Conservation (phyloP, 2,329 filamentous ascomycete species). For the Penicillium sp. region DNA sequence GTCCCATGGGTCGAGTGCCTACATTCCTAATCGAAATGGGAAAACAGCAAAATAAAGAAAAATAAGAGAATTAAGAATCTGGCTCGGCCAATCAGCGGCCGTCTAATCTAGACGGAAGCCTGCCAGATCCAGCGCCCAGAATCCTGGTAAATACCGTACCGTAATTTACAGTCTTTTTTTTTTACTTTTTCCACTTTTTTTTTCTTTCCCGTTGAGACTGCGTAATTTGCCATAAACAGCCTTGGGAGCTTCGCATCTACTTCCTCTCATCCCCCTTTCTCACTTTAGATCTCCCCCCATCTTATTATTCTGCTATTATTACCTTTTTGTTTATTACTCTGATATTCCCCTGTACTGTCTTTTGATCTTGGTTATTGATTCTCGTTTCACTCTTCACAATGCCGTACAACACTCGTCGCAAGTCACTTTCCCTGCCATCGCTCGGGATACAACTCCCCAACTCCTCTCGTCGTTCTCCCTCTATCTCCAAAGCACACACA, state of each 20-base stretch:
- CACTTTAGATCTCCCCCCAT: slow-evolving; percentile 14
- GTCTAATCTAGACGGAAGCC: slow-evolving; percentile 21
- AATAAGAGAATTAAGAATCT: slow-evolving; percentile 8
- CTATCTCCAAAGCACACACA: slow-evolving; percentile 62
- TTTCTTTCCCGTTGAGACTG: slow-evolving; percentile 1
- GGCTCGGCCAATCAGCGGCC: slow-evolving; percentile 27
- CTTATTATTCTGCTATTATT: slow-evolving; percentile 18
- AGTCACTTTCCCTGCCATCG: slow-evolving; percentile 89
- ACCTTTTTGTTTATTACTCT: slow-evolving; percentile 17
- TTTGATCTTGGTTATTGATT: slow-evolving; percentile 5
- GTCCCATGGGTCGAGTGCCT: slow-evolving; percentile 1
- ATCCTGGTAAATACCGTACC: slow-evolving; percentile 13
- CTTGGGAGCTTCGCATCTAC: slow-evolving; percentile 22
- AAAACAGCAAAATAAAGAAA: slow-evolving; percentile 2
- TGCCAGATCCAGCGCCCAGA: slow-evolving; percentile 2
- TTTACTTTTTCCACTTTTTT: background rate
- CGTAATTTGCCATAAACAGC: slow-evolving; percentile 19
- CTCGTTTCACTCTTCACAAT: slow-evolving; percentile 53
- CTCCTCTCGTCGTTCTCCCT: slow-evolving; percentile 60
- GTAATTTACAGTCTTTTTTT: background rate
- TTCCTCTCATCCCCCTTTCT: slow-evolving; percentile 18
- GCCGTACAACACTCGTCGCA: slow-evolving; percentile 96
- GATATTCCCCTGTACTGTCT: slow-evolving; percentile 9
- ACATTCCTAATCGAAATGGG: slow-evolving; percentile 8
- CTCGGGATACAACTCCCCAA: slow-evolving; percentile 83